Conservation (phyloP, 2,329 filamentous ascomycete species). For the Immersiporthe knoxdaviesiana region DNA sequence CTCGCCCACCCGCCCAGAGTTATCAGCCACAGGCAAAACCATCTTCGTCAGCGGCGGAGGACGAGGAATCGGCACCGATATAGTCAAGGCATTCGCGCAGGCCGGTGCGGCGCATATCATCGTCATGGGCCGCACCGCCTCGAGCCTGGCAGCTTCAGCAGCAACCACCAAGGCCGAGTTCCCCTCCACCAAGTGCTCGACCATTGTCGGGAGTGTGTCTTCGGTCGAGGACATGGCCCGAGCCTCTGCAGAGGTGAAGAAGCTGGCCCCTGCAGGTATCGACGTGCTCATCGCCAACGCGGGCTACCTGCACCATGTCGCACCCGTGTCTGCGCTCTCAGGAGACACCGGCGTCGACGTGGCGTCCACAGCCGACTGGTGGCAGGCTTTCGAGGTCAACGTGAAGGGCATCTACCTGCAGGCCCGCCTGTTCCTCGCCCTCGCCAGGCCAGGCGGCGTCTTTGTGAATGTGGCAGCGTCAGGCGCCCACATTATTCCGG, state of each 20-base stretch:
- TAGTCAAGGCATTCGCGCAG: conserved; percentile 52
- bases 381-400: conserved; percentile 35
- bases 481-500: conserved; percentile 18
- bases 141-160: conserved; percentile 32
- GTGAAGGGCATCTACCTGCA: conserved; percentile 33
- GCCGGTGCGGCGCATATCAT: conserved; percentile 57
- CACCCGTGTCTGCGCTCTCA: conserved; percentile 26
- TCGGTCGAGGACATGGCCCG: conserved; percentile 21
- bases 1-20: conserved; percentile 33
- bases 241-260: conserved; percentile 20
- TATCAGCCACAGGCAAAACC: conserved; percentile 45
- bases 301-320: conserved; percentile 32
- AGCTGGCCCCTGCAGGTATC: conserved; percentile 24
- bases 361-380: conserved; percentile 32
- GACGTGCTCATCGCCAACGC: conserved; percentile 39
- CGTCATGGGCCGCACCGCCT: conserved; percentile 42
- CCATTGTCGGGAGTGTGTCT: conserved; percentile 31
- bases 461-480: conserved; percentile 35
- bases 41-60: conserved; percentile 55
- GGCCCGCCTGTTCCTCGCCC: conserved; percentile 32
- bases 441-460: conserved; percentile 27
- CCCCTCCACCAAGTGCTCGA: conserved; percentile 25
- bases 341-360: conserved; percentile 19
- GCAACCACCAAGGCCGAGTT: not conserved
- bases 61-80: conserved; percentile 53